Base-by-base conservation (phyloP, 352 stramenopile species). In the Pseudoperonospora humuli region DNA sequence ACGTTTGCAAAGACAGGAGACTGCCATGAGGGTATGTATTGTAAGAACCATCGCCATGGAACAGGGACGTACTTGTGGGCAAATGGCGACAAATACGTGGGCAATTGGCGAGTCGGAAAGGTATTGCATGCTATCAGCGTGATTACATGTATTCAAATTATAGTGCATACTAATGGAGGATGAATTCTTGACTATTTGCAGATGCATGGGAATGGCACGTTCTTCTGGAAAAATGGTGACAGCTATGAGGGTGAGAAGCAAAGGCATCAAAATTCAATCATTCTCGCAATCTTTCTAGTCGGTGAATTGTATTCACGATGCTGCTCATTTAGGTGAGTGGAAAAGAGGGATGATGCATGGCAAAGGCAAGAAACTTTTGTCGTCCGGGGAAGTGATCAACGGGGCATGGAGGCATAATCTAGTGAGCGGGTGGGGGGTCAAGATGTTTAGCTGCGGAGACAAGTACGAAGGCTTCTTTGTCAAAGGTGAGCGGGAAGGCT, bases 41-140 rank as follows among this genome's bases (percentile, higher is more conserved):
- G 82, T 36, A 90, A 89, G 50, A 86, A 83, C 49, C 72, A 86
- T 39, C 76, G 84, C 19, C 76, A 95, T 46, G 84, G 84, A 15
- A 71, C 69, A 39, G 81, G 81, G 13, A 92, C 80, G 32, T 95
- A 91, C 38, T 58, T 93, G 31, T 95, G 84, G 84, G 59, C 78
- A 2, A 95, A 95, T 50, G 84, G 84, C 1, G 84, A 95, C 63
- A 93, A 90, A 51, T 95, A 92, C 53, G 68, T 92, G 11, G 84
- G 84, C 6, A 72, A 91, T 52, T 95, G 79, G 64, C 72, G 75
- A 29, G 64, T 81, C 13, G 79, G 79, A 35, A 86, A 86, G 67
- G 79, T 86, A 46, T 28, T 46, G 14, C 21, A 41, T 27, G 23
- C 20, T 31, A 41, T 18, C 13, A 1, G 11, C 34, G 13, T 21